phyloP scores from a whole-genome alignment of 352 stramenopile species.

The Phytophthora fragariae region DNA sequence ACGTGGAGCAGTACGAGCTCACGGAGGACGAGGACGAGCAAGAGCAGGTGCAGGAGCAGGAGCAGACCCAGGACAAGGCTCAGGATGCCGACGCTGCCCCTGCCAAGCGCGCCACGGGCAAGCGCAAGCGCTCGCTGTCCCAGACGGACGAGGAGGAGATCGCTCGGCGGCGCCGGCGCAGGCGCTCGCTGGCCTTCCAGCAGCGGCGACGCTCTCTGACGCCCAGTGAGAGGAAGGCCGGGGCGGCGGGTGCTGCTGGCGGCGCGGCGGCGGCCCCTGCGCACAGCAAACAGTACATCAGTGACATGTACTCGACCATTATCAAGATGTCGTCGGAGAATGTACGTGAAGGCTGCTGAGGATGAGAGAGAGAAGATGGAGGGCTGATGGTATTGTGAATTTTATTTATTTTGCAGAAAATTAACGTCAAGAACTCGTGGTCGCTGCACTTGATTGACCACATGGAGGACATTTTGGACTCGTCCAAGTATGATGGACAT shows the following conservation, averaged over 20 bases:
- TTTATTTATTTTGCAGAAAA: conserved; percentile 83
- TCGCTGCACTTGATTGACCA: conserved; percentile 97
- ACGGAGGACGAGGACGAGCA: conserved; percentile 42
- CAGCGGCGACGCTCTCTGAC: conserved; percentile 78
- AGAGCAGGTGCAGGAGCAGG: conserved; percentile 19
- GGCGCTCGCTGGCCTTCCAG: conserved; percentile 77
- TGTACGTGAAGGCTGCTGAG: conserved; percentile 39
- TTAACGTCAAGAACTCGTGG: conserved; percentile 98
- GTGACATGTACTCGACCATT: conserved; percentile 93
- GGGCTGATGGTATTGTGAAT: neutral
- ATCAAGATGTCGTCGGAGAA: conserved; percentile 94
- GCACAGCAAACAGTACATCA: conserved; percentile 82
- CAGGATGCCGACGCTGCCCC: too few species aligned
- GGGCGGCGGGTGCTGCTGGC: neutral
- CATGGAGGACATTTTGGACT: conserved; percentile 95
- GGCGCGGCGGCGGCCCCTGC: conserved; percentile 17
- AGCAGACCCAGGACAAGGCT: neutral
- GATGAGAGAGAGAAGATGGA: neutral
- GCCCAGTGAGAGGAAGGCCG: conserved; percentile 43
- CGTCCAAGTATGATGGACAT: conserved; percentile 51
- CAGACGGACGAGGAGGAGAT: conserved; percentile 76
- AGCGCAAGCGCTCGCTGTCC: conserved; percentile 63
- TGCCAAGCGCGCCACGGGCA: conserved; percentile 42
- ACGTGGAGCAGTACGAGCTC: conserved; percentile 39
- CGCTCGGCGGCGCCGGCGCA: conserved; percentile 58